Base-by-base conservation (phyloP, 176 grass and related monocot species). In the Raddia distichophylla region DNA sequence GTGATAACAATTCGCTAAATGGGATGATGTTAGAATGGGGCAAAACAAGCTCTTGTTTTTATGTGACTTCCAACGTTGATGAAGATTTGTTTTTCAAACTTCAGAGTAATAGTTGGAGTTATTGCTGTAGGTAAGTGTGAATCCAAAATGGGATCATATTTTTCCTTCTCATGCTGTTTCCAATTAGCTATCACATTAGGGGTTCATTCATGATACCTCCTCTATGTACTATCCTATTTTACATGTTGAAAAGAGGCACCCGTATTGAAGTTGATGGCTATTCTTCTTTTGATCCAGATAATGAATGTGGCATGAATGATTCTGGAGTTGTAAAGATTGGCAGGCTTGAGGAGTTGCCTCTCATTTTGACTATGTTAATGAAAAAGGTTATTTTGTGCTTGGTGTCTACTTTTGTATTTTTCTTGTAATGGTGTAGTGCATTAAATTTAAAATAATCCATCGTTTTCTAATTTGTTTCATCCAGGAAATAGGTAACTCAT, bases 331-430 rank as follows among this genome's bases (percentile, higher is more conserved):
- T 93, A 46, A 84, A 81, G 79, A 78, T 98, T 69, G 42, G 83
- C n/a, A 93, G 75, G 74, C 78, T 93, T 78, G 84, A 94, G 65
- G 82, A 88, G 68, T 83, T 98, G 64, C 85, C 88, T 52, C 73
- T 95, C 60, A 88, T 86, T 68, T 64, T 98, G 64, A 56, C 86
- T 82, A 76, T 72, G 76, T 80, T 91, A 72, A 98, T 89, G 17
- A 98, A 95, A 84, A 86, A 84, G 68, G 95, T 98, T 71, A 84
- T 27, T 79, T 86, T 50, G 5, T 80, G 51, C 45, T 52, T 64
- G 8, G 19, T 10, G 32, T 77, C 57, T 79, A 16, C 37, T 64
- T 76, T 16, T 62, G 58, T 55, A 57, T 27, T 13, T 88, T 60
- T 71, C 52, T 32, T 53, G 14, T 15, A 46, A 13, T 66, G 14